phyloP scores from a whole-genome alignment of 257 asterid genomes.

The Nicotiana otophora region DNA sequence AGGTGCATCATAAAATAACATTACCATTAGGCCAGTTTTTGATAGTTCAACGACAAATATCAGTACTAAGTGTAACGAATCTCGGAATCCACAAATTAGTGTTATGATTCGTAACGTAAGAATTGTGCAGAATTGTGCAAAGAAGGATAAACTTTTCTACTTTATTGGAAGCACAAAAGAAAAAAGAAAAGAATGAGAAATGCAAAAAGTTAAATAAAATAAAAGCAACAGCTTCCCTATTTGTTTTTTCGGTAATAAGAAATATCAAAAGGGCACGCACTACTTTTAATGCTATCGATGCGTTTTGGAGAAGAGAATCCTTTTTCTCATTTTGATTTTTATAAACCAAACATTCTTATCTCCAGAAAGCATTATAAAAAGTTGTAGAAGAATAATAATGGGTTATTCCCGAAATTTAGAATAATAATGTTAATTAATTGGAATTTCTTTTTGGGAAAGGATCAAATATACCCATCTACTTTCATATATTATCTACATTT shows the following conservation, averaged over 20 bases:
- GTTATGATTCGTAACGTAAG: constrained; percentile 23
- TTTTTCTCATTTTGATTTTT: constrained; percentile 37
- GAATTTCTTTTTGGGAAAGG: background rate
- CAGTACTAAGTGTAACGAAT: background rate
- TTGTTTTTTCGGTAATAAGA: constrained; percentile 21
- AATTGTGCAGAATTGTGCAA: constrained; percentile 33
- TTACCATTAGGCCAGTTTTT: background rate
- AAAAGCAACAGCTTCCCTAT: constrained; percentile 32
- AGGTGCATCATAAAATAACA: no score
- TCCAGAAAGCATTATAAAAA: constrained; percentile 44
- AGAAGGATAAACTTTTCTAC: constrained; percentile 28
- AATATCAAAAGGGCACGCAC: constrained; percentile 17
- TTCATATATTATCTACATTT: no score
- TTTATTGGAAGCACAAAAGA: background rate
- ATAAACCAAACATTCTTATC: constrained; percentile 58
- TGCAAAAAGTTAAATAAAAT: no score
- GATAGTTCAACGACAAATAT: background rate
- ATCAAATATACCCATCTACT: background rate
- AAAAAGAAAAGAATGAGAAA: no score
- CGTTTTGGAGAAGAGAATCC: constrained; percentile 40
- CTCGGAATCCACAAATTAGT: background rate
- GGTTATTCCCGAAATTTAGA: background rate
- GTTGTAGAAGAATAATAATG: constrained; percentile 19
- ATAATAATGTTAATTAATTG: background rate
- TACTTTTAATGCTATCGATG: constrained; percentile 53